A percentile compares a stretch with the other conserved stretches of the same genome.
Conservation (phyloP, 768 basidiomycete genomes). For the Gloeophyllum trabeum region DNA sequence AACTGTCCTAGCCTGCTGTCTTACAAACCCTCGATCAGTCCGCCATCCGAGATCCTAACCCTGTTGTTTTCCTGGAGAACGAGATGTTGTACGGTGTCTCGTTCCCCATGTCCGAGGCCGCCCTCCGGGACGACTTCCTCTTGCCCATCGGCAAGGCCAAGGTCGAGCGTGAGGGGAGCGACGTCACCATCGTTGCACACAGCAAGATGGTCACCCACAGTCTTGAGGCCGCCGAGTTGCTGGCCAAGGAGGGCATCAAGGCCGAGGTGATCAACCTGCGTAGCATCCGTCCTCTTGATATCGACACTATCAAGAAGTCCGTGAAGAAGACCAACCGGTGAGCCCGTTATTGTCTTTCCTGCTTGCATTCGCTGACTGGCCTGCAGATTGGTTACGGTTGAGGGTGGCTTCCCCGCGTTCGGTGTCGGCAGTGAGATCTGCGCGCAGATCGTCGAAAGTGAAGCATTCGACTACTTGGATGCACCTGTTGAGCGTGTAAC, state of each 20-base stretch:
- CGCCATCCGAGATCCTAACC: conserved; percentile 97
- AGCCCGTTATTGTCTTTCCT: conserved; percentile 11
- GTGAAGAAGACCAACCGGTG: conserved; percentile 98
- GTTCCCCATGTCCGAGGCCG: conserved; percentile 93
- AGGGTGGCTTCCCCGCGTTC: conserved; percentile 98
- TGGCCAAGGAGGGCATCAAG: conserved; percentile 94
- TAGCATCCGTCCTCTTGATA: conserved; percentile 92
- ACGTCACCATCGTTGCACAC: conserved; percentile 95
- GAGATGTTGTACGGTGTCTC: conserved; percentile 97
- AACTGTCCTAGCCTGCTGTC: background rate
- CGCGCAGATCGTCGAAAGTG: conserved; percentile 94
- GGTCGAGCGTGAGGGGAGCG: conserved; percentile 85
- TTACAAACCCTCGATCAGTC: conserved; percentile 31
- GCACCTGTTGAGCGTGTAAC: conserved; percentile 97
- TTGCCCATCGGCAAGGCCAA: conserved; percentile 97
- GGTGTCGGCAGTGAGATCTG: conserved; percentile 98
- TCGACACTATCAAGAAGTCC: conserved; percentile 91
- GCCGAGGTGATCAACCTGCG: conserved; percentile 98
- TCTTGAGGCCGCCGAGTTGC: conserved; percentile 84
- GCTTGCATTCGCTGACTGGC: conserved; percentile 4
- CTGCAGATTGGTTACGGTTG: conserved; percentile 77
- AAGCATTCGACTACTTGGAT: conserved; percentile 97
- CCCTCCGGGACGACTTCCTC: conserved; percentile 90
- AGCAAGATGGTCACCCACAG: conserved; percentile 96
- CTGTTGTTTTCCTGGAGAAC: conserved; percentile 98